Conservation (phyloP, 768 basidiomycete genomes). For the Polyporus arcularius region DNA sequence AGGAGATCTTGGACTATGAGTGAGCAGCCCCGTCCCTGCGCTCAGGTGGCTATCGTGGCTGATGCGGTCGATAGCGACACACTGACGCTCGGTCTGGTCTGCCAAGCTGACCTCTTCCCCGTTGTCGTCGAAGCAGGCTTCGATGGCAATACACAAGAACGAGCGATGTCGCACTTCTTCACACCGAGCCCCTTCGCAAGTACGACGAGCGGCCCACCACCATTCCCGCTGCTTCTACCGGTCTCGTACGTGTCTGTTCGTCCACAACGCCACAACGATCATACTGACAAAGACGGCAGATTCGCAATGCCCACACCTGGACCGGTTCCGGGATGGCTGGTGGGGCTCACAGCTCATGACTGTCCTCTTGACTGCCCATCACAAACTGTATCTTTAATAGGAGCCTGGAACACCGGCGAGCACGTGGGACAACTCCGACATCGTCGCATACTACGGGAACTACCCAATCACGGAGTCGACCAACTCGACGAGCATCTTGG, state of each 20-base stretch:
- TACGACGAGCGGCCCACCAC: too few species aligned
- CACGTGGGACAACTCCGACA: constrained; percentile 47
- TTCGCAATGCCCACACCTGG: too few species aligned
- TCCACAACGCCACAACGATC: too few species aligned
- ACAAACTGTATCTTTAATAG: constrained; percentile 12
- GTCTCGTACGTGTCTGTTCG: neutral
- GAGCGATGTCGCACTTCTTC: neutral
- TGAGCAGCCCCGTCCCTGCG: neutral
- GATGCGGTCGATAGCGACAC: neutral
- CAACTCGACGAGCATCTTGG: constrained; percentile 52
- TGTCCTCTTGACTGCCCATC: neutral
- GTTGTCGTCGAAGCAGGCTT: constrained; percentile 30
- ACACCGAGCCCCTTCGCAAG: neutral
- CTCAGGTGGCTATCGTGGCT: neutral
- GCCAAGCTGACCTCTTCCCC: constrained; percentile 76
- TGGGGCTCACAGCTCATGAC: too few species aligned
- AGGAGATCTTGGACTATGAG: constrained; percentile 22
- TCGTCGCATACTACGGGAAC: constrained; percentile 39
- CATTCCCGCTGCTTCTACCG: too few species aligned
- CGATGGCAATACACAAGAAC: neutral
- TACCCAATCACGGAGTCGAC: constrained; percentile 48
- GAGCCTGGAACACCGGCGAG: constrained; percentile 46
- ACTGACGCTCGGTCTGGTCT: constrained; percentile 55
- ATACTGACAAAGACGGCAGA: neutral
- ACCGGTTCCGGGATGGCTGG: too few species aligned